Conservation (phyloP, 2,329 filamentous ascomycete genomes). For the Penicillium sp. region DNA sequence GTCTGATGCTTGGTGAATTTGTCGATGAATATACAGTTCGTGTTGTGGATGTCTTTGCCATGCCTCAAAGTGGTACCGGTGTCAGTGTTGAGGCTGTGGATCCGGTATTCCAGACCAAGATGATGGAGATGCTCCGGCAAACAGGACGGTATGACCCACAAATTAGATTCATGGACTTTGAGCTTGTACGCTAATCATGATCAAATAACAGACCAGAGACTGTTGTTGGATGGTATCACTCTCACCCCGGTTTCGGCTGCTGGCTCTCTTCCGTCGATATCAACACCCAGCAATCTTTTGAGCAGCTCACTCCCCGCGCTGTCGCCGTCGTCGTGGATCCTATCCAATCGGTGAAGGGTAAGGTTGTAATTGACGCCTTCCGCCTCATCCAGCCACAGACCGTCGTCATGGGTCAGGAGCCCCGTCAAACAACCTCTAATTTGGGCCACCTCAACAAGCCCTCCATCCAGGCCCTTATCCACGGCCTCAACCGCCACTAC, state of each 20-base stretch:
- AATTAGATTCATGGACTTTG: not conserved
- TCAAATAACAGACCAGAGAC: conserved; percentile 74
- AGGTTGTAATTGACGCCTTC: conserved; percentile 99
- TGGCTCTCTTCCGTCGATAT: conserved; percentile 99
- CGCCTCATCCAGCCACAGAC: conserved; percentile 97
- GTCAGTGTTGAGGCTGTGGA: conserved; percentile 98
- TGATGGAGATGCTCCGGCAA: conserved; percentile 99
- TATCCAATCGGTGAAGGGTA: conserved; percentile 99
- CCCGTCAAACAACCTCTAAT: conserved; percentile 96
- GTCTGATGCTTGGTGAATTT: conserved; percentile 97
- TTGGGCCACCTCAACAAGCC: conserved; percentile 98
- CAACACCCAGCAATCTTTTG: conserved; percentile 99
- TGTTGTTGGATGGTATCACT: conserved; percentile 99
- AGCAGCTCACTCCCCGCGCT: conserved; percentile 93
- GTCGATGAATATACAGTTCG: conserved; percentile 98
- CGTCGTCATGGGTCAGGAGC: conserved; percentile 96
- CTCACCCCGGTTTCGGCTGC: conserved; percentile 97
- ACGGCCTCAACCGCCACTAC: conserved; percentile 97
- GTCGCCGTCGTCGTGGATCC: conserved; percentile 98
- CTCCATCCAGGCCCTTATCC: conserved; percentile 98
- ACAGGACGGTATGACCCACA: conserved; percentile 77
- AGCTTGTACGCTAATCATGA: not conserved
- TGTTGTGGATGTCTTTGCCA: conserved; percentile 98
- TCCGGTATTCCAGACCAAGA: conserved; percentile 98
- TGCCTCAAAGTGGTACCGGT: conserved; percentile 98